Evolutionary conservation across 176 grass and related monocot genomes (phyloP).

Genomic region (Coix lacrymajobi): DNA sequence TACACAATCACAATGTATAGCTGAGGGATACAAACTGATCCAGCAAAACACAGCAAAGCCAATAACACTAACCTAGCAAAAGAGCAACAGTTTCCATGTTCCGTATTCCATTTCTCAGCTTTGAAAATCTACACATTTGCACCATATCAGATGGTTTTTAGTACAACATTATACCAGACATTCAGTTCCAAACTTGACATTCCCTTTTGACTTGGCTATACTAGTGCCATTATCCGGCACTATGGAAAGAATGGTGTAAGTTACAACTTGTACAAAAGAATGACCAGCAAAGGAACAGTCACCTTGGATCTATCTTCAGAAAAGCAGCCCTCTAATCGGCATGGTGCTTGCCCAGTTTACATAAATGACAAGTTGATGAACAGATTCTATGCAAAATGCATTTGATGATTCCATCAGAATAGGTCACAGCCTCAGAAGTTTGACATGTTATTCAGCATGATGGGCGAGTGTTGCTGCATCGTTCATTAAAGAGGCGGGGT

Average conservation of each 20-base stretch:
- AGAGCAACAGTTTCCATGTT: neutral
- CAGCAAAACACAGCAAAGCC: neutral
- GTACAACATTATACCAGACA: neutral
- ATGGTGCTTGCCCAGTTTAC: neutral
- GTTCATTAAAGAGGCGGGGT: neutral
- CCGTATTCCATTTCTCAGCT: neutral
- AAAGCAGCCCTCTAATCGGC: neutral
- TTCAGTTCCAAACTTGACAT: neutral
- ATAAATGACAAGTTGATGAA: neutral
- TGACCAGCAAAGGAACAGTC: neutral
- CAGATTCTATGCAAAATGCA: neutral
- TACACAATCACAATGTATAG: neutral
- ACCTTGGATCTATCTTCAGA: neutral
- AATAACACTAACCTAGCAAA: neutral
- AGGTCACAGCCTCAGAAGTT: neutral
- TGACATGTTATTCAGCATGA: constrained; percentile 10
- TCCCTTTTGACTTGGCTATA: neutral
- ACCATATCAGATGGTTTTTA: neutral
- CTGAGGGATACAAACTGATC: neutral
- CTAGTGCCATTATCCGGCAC: neutral
- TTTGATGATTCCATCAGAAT: neutral
- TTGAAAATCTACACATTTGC: neutral
- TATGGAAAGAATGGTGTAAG: neutral
- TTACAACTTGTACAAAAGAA: constrained; percentile 31
- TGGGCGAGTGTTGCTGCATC: neutral